Base-by-base conservation (phyloP, 805 yeast species). In the Zygotorulaspora danielsina region DNA sequence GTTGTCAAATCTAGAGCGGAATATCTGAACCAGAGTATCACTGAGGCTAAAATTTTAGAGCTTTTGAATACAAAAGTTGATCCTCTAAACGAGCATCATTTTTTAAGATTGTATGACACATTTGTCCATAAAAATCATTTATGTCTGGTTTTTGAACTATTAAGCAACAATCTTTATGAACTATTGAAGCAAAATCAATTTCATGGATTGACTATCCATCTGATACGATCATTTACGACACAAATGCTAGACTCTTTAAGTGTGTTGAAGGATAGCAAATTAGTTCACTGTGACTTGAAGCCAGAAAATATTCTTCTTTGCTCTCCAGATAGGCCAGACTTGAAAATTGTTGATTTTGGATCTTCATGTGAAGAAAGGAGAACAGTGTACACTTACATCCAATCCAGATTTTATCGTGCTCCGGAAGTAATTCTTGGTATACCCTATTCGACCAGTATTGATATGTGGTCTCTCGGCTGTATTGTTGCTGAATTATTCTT, bases 401-500 rank as follows among this genome's bases (percentile, higher is more conserved):
- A 89, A 62, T 84, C 95, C 4, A 69, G 97, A 43, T 89, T 89
- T 55, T 90, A 90, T 65, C 72, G 98, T 46, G 84, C 95, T 2
- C 98, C 98, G 0, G 98, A 90, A 61, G 95, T 90, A 15, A 77
- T 93, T 2, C 65, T 90, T 15, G 97, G 98, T 0, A 69, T 90
- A 31, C 95, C 96, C 4, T 90, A 93, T 57, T 84, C 96, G 1
- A 78, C 95, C 7, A 79, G 95, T 5, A 90, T 93, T 38, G 98
- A 90, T 60, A 87, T 90, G 79, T 93, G 99, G 99, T 90, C 97
- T 0, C 67, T 89, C 31, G 98, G 96, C 0, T 84, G 97, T 58
- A 86, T 93, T 36, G 77, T 87, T 22, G 94, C 93, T 1, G 99
- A 93, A 61, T 66, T 90, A 34, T 89, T 84, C 50, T 63, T 90